Percentiles rank a stretch among this genome's conserved stretches.
These are phyloP conservation scores for Hortiboletus rubellus DNA, from an alignment of 1,284 basidiomycete genomes.

Conservation along the genomic window DNA sequence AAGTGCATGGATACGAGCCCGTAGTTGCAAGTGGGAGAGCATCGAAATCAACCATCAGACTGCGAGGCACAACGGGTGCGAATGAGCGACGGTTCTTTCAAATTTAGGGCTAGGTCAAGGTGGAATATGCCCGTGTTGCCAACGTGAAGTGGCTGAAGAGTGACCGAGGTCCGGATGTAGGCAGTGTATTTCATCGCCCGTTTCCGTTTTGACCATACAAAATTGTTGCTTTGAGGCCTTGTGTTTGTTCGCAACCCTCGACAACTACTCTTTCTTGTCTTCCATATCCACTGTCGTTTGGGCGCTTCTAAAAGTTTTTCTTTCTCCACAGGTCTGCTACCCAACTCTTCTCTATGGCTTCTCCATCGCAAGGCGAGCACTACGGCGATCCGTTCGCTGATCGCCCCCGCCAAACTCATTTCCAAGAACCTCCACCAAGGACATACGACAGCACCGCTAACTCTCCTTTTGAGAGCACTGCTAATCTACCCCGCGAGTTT, in stretches of 20 bases:
- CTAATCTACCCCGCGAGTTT: slow-evolving; percentile 57
- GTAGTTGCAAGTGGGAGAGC: neutral
- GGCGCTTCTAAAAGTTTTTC: slow-evolving; percentile 12
- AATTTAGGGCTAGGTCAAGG: neutral
- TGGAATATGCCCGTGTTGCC: neutral
- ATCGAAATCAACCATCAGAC: neutral
- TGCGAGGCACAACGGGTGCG: neutral
- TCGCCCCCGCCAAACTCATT: slow-evolving; percentile 57
- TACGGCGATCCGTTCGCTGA: slow-evolving; percentile 72
- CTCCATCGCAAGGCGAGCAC: slow-evolving; percentile 42
- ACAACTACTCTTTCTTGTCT: slow-evolving; percentile 9
- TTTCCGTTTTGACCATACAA: slow-evolving; percentile 32
- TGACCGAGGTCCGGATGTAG: slow-evolving; percentile 29
- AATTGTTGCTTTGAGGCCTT: slow-evolving; percentile 21
- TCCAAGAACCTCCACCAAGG: slow-evolving; percentile 50
- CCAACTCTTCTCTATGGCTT: slow-evolving; percentile 44
- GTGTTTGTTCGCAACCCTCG: slow-evolving; percentile 22
- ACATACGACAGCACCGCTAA: slow-evolving; percentile 45
- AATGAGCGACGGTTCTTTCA: neutral
- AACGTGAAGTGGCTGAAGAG: slow-evolving; percentile 19
- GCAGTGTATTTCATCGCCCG: slow-evolving; percentile 40
- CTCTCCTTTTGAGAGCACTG: slow-evolving; percentile 52
- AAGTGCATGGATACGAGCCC: slow-evolving; percentile 8
- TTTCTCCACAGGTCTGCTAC: slow-evolving; percentile 11
- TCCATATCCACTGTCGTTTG: slow-evolving; percentile 6